A percentile compares a stretch with the other conserved stretches of the same genome.
Evolutionary conservation across 805 yeast genomes (phyloP).

Genomic region (Pichia occidentalis): DNA sequence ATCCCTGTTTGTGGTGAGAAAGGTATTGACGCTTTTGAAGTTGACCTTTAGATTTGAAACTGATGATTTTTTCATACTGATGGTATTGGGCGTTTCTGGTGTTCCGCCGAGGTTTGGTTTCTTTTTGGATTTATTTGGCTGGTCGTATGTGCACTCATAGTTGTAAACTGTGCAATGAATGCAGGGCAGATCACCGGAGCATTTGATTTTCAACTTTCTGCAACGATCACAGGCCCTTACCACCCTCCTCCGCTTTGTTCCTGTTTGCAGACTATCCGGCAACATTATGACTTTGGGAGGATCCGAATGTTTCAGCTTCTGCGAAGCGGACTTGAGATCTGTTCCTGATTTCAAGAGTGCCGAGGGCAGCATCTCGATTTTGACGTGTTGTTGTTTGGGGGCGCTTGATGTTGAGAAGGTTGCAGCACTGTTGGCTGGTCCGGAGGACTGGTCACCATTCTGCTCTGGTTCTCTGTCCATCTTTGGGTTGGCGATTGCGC

Average conservation of each 20-base stretch:
- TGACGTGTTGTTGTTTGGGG: background rate
- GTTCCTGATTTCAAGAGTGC: background rate
- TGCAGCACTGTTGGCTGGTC: too few relatives aligned
- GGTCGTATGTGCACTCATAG: slow-evolving; percentile 78
- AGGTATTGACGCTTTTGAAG: too few relatives aligned
- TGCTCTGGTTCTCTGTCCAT: too few relatives aligned
- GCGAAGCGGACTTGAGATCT: background rate
- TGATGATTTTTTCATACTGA: too few relatives aligned
- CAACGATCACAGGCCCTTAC: slow-evolving; percentile 50
- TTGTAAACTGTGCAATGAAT: slow-evolving; percentile 74
- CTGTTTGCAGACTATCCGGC: slow-evolving; percentile 12
- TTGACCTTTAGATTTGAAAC: too few relatives aligned
- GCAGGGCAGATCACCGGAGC: slow-evolving; percentile 47
- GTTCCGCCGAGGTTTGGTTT: slow-evolving; percentile 17
- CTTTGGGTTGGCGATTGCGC: too few relatives aligned
- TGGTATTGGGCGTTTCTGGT: too few relatives aligned
- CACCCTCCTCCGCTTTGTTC: slow-evolving; percentile 30
- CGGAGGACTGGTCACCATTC: too few relatives aligned
- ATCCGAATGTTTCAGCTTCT: slow-evolving; percentile 6
- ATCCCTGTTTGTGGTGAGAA: too few relatives aligned
- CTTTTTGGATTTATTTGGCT: slow-evolving; percentile 44
- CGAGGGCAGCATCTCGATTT: slow-evolving; percentile 2
- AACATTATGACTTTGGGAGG: slow-evolving; percentile 28
- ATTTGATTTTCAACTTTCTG: slow-evolving; percentile 44
- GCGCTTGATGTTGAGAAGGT: background rate